Percentiles rank a stretch among this genome's conserved stretches.
Evolutionary conservation across 345 rosid genomes (phyloP).

Genomic region (Corchorus olitorius): DNA sequence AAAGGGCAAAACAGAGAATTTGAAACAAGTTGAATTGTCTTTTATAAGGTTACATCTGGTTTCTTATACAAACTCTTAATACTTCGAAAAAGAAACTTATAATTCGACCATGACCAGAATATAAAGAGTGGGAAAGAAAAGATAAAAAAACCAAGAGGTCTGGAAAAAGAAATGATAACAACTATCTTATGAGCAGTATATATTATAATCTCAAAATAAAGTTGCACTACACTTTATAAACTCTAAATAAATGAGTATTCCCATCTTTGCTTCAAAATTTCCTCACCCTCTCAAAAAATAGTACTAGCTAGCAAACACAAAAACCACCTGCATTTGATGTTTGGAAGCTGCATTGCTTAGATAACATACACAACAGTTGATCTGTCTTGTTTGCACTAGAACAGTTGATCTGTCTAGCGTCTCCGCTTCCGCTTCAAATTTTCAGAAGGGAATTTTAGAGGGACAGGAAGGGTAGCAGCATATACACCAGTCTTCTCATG

Average conservation of each 20-base stretch:
- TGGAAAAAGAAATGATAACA: no score
- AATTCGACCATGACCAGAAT: no score
- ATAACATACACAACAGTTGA: background rate
- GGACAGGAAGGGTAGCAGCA: slow-evolving; percentile 57
- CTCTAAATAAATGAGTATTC: background rate
- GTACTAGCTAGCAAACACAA: background rate
- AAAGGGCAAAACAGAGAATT: no score
- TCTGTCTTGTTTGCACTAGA: no score
- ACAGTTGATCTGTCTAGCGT: slow-evolving; percentile 16
- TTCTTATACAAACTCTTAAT: no score
- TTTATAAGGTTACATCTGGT: no score
- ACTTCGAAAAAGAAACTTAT: no score
- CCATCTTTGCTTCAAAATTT: background rate
- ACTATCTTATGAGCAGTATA: background rate
- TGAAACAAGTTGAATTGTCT: no score
- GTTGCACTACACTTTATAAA: background rate
- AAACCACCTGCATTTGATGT: background rate
- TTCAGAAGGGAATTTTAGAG: slow-evolving; percentile 61
- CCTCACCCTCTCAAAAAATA: background rate
- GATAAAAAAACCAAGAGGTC: no score
- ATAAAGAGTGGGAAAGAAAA: no score
- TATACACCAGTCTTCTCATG: slow-evolving; percentile 27
- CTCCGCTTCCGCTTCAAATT: slow-evolving; percentile 35
- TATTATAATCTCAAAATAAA: background rate
- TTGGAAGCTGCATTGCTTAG: background rate